Conservation (phyloP, 495 filamentous ascomycete species). For the Emericellopsis terricola region DNA sequence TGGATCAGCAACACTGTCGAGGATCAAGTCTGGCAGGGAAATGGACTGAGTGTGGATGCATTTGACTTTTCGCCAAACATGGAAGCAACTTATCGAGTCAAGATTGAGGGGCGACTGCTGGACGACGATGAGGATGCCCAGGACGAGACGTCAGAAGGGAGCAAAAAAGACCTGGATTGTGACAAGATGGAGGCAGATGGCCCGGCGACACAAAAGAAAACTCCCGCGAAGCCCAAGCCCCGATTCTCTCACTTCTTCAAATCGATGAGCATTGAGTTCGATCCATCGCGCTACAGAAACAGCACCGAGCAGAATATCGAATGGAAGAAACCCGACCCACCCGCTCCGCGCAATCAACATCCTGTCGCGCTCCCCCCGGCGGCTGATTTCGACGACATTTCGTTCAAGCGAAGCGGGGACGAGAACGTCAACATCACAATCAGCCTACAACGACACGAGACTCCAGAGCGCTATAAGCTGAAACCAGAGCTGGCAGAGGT, state of each 20-base stretch:
- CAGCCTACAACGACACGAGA: conserved; percentile 71
- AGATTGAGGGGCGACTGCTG: conserved; percentile 81
- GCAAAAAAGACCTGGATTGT: conserved; percentile 19
- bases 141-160: conserved; percentile 17
- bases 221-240: conserved; percentile 31
- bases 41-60: conserved; percentile 39
- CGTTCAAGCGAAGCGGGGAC: conserved; percentile 81
- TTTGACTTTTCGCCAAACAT: conserved; percentile 58
- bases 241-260: conserved; percentile 95
- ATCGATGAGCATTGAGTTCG: conserved; percentile 71
- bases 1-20: conserved; percentile 95
- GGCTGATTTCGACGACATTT: conserved; percentile 76
- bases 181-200: conserved; percentile 19
- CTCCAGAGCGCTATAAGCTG: conserved; percentile 65
- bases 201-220: conserved; percentile 37
- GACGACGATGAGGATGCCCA: conserved; percentile 49
- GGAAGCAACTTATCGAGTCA: conserved; percentile 67
- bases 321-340: conserved; percentile 51
- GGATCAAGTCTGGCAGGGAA: conserved; percentile 82
- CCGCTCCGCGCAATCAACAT: not conserved
- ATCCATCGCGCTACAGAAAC: conserved; percentile 33
- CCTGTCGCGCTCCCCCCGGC: conserved; percentile 16
- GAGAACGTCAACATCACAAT: conserved; percentile 86
- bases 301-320: conserved; percentile 40
- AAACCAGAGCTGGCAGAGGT: conserved; percentile 64